Percentiles rank a stretch among this genome's conserved stretches.
These are phyloP conservation scores for Bathelium albidoporum DNA, from an alignment of 495 filamentous ascomycete genomes.

Conservation along the genomic window DNA sequence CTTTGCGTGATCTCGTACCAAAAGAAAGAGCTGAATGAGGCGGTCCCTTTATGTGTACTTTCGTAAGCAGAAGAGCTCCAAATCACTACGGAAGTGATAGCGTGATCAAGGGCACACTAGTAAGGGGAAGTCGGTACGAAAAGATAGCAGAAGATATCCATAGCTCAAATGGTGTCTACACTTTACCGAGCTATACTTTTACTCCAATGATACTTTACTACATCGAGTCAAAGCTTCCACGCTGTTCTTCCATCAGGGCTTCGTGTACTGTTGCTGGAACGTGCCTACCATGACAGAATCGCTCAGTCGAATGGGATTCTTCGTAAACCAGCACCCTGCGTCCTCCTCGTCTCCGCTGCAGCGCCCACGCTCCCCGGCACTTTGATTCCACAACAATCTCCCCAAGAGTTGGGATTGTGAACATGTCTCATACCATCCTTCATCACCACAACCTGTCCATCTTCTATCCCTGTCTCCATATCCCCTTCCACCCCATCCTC, in stretches of 20 bases:
- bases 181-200: too few relatives aligned
- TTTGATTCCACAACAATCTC: constrained; percentile 98
- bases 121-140: too few relatives aligned
- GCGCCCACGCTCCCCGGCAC: constrained; percentile 90
- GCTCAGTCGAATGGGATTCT: constrained; percentile 83
- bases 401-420: constrained; percentile 64
- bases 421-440: constrained; percentile 58
- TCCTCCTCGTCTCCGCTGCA: constrained; percentile 71
- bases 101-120: too few relatives aligned
- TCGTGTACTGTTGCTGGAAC: too few relatives aligned
- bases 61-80: too few relatives aligned
- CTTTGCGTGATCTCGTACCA: not conserved
- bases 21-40: not conserved
- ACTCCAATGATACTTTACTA: too few relatives aligned
- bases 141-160: too few relatives aligned
- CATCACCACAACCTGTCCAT: constrained; percentile 48
- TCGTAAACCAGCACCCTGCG: constrained; percentile 52
- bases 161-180: too few relatives aligned
- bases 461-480: constrained; percentile 38
- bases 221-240: not conserved
- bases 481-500: constrained; percentile 30
- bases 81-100: too few relatives aligned
- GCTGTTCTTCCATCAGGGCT: too few relatives aligned
- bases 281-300: not conserved
- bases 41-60: too few relatives aligned